These are phyloP conservation scores for Colletotrichum sp. DNA, from an alignment of 2,329 filamentous ascomycete genomes.

Conservation along the genomic window DNA sequence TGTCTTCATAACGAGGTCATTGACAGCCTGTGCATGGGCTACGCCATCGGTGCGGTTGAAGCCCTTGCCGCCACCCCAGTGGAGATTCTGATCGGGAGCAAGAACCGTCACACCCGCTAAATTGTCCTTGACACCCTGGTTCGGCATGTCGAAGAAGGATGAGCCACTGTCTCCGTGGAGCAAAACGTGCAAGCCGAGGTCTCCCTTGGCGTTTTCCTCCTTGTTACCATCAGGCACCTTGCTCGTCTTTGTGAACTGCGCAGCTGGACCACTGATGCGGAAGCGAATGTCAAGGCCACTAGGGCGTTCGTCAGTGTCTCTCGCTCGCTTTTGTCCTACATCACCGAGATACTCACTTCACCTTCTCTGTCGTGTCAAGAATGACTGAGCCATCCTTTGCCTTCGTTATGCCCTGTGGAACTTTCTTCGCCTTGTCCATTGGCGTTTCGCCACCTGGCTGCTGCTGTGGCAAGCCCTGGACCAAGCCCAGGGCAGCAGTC, in stretches of 20 bases:
- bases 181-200: constrained; percentile 59
- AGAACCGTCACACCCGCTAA: constrained; percentile 59
- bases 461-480: not conserved
- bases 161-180: constrained; percentile 65
- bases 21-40: constrained; percentile 61
- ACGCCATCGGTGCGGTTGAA: constrained; percentile 59
- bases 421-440: constrained; percentile 30
- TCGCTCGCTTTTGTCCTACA: not conserved
- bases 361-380: constrained; percentile 56
- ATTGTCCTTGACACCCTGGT: constrained; percentile 54
- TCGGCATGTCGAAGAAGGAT: constrained; percentile 63
- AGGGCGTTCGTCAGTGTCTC: not conserved
- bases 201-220: constrained; percentile 28
- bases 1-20: constrained; percentile 52
- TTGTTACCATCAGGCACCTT: constrained; percentile 41
- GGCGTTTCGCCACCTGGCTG: constrained; percentile 17
- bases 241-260: constrained; percentile 54
- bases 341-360: constrained; percentile 48
- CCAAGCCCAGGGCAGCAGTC: not conserved
- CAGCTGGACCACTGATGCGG: constrained; percentile 58
- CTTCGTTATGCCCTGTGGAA: constrained; percentile 39
- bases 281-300: constrained; percentile 60
- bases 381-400: constrained; percentile 63
- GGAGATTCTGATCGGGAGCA: constrained; percentile 58
- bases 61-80: constrained; percentile 62